Base-by-base conservation (phyloP, 768 basidiomycete genomes). In the Nevesoporus exiguus region DNA sequence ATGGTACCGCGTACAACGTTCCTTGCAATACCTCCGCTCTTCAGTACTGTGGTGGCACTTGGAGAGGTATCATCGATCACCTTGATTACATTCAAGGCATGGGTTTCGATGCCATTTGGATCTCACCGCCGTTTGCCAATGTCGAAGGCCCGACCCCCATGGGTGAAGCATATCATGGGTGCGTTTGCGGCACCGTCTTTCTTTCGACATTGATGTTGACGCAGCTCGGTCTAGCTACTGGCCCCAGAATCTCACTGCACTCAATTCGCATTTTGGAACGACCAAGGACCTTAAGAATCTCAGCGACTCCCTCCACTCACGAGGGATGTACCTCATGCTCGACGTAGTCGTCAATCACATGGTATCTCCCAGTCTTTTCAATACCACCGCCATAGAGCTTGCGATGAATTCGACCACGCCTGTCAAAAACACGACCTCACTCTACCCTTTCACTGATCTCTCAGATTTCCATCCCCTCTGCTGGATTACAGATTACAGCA, bases 311-410 rank as follows among this genome's bases (percentile, higher is more conserved):
- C 64, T 83, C 25, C 83, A 84, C 55, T 58, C 63, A 2, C 74
- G 79, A 19, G 75, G 72, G 40, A 85, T 84, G 83, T 76, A 74
- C 65, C 73, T 84, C 54, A 83, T 85, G 80, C 66, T 85, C 19
- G 83, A 84, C 65, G 66, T 84, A 49, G 83, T 85, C 58, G 75
- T 85, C 56, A 84, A 85, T 61, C 83, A 85, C 63, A 75, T 85
- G 66, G 79, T 78, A 2, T 71, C 77, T 0, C 57, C 70, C 24
- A 44, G 51, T 54, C 59, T 67, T 41, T 55, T 66, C 52, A 62
- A 66, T 19, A 10, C 36, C 27, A 71, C 69, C 3, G 61, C 67
- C 1, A 52, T 66, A 24, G 39, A 55, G 43, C 55, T 70, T 21
- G 64, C 49, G 11, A 49, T 45, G 29, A 59, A 64, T 15, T 19